Evolutionary conservation across 257 asterid species (phyloP).

Genomic region (Voacanga thouarsii): DNA sequence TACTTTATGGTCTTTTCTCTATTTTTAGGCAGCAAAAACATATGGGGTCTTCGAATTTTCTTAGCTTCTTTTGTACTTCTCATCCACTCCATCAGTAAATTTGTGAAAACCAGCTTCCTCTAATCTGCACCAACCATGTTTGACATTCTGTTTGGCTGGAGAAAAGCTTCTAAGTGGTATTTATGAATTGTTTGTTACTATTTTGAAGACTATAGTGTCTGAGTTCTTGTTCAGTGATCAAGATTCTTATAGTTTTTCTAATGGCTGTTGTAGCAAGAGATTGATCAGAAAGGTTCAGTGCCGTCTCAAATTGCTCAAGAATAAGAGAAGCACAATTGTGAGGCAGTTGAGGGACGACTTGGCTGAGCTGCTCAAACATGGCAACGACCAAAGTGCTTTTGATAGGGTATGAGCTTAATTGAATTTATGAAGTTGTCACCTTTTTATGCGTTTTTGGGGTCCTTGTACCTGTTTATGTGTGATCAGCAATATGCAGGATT

Average conservation of each 20-base stretch:
- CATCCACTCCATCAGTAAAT: neutral
- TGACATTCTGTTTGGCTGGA: conserved; percentile 70
- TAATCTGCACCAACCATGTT: conserved; percentile 36
- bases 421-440: neutral
- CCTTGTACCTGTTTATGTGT: neutral
- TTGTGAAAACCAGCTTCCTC: conserved; percentile 9
- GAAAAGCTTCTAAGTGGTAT: conserved; percentile 87
- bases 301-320: conserved; percentile 63
- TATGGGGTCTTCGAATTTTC: conserved; percentile 10
- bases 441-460: neutral
- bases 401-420: conserved; percentile 41
- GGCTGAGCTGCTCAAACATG: conserved; percentile 60
- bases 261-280: conserved; percentile 47
- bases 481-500: neutral
- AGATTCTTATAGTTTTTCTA: neutral
- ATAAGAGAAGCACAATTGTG: conserved; percentile 53
- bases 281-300: conserved; percentile 54
- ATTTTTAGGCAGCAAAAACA: conserved; percentile 11
- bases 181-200: neutral
- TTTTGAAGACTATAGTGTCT: neutral
- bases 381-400: conserved; percentile 48
- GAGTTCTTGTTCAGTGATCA: neutral
- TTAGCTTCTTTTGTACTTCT: neutral
- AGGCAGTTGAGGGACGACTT: conserved; percentile 57
- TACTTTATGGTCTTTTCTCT: neutral